phyloP scores from a whole-genome alignment of 345 rosid genomes.

The Cardamine resedifolia region DNA sequence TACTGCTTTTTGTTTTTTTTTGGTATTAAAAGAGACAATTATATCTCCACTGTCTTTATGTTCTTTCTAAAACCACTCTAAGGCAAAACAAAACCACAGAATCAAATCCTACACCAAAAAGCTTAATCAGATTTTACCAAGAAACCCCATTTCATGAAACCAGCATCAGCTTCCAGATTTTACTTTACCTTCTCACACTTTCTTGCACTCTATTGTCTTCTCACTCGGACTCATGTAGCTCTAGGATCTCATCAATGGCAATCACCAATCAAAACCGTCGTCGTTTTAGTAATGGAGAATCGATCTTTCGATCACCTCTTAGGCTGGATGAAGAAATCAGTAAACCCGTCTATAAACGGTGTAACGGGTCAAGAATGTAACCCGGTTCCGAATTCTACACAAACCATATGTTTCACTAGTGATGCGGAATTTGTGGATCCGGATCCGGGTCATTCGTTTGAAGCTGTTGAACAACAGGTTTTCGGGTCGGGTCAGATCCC shows the following conservation, averaged over 20 bases:
- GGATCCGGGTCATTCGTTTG: slow-evolving; percentile 97
- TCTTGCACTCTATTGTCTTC: slow-evolving; percentile 47
- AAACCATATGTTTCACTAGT: slow-evolving; percentile 72
- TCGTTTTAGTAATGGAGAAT: slow-evolving; percentile 84
- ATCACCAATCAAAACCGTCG: slow-evolving; percentile 76
- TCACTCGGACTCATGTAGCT: slow-evolving; percentile 31
- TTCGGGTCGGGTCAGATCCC: slow-evolving; percentile 56
- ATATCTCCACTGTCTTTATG: slow-evolving; percentile 19
- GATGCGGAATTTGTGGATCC: slow-evolving; percentile 95
- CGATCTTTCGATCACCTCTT: slow-evolving; percentile 91
- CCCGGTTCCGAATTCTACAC: slow-evolving; percentile 46
- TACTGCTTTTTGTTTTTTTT: background rate
- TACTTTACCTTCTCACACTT: slow-evolving; percentile 45
- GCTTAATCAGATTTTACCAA: background rate
- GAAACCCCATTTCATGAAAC: slow-evolving; percentile 33
- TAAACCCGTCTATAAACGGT: slow-evolving; percentile 73
- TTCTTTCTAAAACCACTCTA: slow-evolving; percentile 23
- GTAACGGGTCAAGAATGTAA: slow-evolving; percentile 92
- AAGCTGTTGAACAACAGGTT: slow-evolving; percentile 78
- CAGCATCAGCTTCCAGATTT: slow-evolving; percentile 33
- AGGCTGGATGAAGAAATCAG: slow-evolving; percentile 89
- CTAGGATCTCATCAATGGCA: slow-evolving; percentile 45
- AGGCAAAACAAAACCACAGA: slow-evolving; percentile 40
- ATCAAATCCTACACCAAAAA: slow-evolving; percentile 20
- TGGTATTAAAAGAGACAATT: slow-evolving; percentile 2